Conservation (phyloP, 78 protist genomes). For the Goniomonas avonlea region DNA sequence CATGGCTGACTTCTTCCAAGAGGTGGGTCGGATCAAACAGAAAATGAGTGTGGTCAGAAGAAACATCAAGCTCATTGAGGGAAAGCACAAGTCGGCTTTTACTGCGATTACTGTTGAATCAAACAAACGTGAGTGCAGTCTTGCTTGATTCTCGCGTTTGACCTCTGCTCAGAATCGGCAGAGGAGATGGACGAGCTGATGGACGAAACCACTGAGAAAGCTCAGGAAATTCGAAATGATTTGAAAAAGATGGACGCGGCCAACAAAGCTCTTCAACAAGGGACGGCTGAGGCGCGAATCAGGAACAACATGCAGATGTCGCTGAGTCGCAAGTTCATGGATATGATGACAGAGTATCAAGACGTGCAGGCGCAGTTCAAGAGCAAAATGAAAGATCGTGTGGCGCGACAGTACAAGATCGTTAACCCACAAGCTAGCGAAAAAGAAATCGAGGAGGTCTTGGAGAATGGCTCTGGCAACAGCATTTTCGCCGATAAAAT, state of each 20-base stretch:
- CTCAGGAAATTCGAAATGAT: neutral
- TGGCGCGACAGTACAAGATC: neutral
- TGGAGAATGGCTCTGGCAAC: neutral
- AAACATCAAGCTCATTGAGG: neutral
- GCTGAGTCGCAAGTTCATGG: neutral
- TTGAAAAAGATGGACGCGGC: neutral
- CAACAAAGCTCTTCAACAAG: neutral
- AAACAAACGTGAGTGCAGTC: neutral
- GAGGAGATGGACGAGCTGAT: neutral
- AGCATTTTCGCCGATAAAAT: neutral
- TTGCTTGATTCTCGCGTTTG: neutral
- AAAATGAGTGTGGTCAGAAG: neutral
- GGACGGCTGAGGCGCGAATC: neutral
- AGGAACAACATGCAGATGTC: neutral
- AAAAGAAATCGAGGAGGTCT: neutral
- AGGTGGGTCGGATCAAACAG: neutral
- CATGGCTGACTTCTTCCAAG: neutral
- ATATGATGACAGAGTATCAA: neutral
- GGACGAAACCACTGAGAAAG: neutral
- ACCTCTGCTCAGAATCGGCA: neutral
- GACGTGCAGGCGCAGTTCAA: neutral
- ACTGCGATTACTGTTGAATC: neutral
- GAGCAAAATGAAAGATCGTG: neutral
- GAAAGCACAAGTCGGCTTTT: neutral
- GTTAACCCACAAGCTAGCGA: conserved; percentile 6